Evolutionary conservation across 139 green algal genomes (phyloP).

Genomic region (Spirogloea muscicola): DNA sequence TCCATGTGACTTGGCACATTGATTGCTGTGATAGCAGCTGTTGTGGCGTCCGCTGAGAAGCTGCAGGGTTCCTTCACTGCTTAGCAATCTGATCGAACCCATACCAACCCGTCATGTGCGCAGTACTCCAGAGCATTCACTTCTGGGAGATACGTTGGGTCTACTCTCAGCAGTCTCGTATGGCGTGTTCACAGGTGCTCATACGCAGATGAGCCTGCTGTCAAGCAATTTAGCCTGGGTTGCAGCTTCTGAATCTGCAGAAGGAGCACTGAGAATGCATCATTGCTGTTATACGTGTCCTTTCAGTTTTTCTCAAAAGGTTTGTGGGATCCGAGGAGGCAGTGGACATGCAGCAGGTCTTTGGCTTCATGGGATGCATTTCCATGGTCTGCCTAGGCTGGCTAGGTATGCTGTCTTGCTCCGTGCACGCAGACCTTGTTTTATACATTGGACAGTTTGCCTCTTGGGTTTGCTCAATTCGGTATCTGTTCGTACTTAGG

Average conservation of each 20-base stretch:
- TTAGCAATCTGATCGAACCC: too few relatives aligned
- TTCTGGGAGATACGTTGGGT: slow-evolving; percentile 26
- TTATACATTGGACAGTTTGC: too few relatives aligned
- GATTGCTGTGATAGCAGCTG: background rate
- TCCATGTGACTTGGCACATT: too few relatives aligned
- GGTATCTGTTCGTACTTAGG: too few relatives aligned
- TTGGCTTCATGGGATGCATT: slow-evolving; percentile 33
- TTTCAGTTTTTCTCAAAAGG: slow-evolving; percentile 28
- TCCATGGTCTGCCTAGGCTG: slow-evolving; percentile 29
- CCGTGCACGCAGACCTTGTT: too few relatives aligned
- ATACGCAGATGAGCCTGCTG: too few relatives aligned
- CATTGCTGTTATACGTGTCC: background rate
- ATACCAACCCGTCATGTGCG: too few relatives aligned
- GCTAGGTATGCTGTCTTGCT: slow-evolving; percentile 34
- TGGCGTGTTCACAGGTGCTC: slow-evolving; percentile 19
- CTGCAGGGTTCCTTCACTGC: slow-evolving; percentile 7
- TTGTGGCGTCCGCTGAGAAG: background rate
- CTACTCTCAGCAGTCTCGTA: slow-evolving; percentile 16
- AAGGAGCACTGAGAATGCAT: too few relatives aligned
- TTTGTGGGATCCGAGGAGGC: slow-evolving; percentile 11
- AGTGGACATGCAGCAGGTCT: slow-evolving; percentile 34
- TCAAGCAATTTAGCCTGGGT: too few relatives aligned
- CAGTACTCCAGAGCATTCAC: slow-evolving; percentile 7
- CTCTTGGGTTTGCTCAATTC: too few relatives aligned
- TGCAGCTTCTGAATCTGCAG: too few relatives aligned